These are phyloP conservation scores for Colletotrichum spinosum DNA, from an alignment of 2,329 filamentous ascomycete genomes.

Conservation along the genomic window DNA sequence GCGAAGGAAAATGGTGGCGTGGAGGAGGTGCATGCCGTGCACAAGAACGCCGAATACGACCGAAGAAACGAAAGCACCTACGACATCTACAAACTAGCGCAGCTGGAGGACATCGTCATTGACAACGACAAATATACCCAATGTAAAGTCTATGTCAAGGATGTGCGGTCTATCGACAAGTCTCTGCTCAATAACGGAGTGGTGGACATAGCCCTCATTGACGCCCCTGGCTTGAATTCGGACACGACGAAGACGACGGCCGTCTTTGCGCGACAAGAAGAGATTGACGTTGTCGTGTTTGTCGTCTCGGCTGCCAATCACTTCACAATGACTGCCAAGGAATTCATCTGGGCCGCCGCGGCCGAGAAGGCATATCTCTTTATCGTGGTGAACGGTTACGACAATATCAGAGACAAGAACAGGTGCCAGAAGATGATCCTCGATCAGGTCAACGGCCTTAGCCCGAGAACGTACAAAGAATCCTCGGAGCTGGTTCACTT, in stretches of 20 bases:
- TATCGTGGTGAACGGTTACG: constrained; percentile 95
- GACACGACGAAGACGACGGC: constrained; percentile 98
- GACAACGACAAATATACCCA: constrained; percentile 91
- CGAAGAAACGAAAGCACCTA: constrained; percentile 95
- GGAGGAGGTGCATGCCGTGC: constrained; percentile 96
- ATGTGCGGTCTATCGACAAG: constrained; percentile 88
- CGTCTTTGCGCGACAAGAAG: constrained; percentile 95
- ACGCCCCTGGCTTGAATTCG: constrained; percentile 94
- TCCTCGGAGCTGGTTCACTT: constrained; percentile 94
- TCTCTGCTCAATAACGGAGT: constrained; percentile 97
- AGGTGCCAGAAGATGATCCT: constrained; percentile 93
- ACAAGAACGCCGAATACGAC: constrained; percentile 83
- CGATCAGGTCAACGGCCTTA: constrained; percentile 88
- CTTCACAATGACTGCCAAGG: constrained; percentile 96
- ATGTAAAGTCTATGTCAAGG: constrained; percentile 97
- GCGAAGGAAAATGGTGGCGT: constrained; percentile 89
- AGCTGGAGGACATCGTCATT: constrained; percentile 89
- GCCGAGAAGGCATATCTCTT: constrained; percentile 99
- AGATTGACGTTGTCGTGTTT: constrained; percentile 98
- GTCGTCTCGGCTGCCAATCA: constrained; percentile 98
- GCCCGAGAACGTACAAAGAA: constrained; percentile 93
- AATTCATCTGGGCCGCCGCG: constrained; percentile 96
- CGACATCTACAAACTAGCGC: constrained; percentile 81
- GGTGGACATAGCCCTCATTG: constrained; percentile 96
- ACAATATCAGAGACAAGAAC: constrained; percentile 91